Base-by-base conservation (phyloP, 345 rosid species). In the Linum tenue region DNA sequence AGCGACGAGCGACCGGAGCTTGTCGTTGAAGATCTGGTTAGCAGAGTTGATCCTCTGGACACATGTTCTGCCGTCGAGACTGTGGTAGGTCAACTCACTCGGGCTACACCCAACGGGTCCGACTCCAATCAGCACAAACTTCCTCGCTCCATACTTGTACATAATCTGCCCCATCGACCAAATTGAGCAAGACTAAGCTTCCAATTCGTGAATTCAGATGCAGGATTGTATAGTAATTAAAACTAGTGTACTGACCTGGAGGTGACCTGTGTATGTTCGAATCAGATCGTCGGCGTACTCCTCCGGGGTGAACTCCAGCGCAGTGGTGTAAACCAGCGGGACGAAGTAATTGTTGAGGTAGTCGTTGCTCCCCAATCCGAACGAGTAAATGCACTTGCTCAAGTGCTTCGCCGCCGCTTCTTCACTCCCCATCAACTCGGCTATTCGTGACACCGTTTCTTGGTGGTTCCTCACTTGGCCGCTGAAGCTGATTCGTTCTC, bases 311-410 rank as follows among this genome's bases (percentile, higher is more conserved):
- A 38, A 71, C 3, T 40, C 10, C 5, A 15, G 17, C 55, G 65
- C 59, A n/a, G 64, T 59, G 6, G 14, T 0, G 44, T 71, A 71
- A 41, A 3, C 2, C 12, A 2, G 16, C 3, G 74, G 69, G 65
- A 65, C 10, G 60, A 59, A 71, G 56, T 71, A 65, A 53, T 65
- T 71, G 69, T 65, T 71, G 11, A 65, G 39, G 65, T 64, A 71
- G 56, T 71, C 74, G 17, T 71, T 60, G 48, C 61, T 71, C 7
- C 74, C 74, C 39, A 71, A 17, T 14, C 60, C 61, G 5, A 71
- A 16, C 3, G 55, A 71, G 60, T 37, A 71, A 22, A 71, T 17
- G 65, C 74, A 71, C 66, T 41, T 71, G 50, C 43, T 71, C 8
- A 65, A 42, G 65, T 71, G 55, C 16, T 65, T 35, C 14, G 74